phyloP scores from a whole-genome alignment of 768 basidiomycete species.

The Termitomyces sp. region DNA sequence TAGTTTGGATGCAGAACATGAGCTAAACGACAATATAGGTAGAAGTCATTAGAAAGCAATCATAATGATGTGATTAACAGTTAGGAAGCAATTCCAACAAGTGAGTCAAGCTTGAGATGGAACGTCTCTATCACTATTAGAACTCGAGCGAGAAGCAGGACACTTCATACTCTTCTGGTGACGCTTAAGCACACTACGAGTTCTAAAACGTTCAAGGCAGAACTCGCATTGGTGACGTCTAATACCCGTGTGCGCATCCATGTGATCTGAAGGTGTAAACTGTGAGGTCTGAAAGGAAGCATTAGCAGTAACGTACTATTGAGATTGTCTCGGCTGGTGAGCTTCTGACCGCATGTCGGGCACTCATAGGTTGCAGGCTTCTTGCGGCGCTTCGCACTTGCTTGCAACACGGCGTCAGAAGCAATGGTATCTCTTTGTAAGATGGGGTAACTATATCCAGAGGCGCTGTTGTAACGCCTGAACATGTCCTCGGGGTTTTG shows the following conservation, averaged over 20 bases:
- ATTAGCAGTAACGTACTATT: slow-evolving; percentile 10
- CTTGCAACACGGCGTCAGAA: slow-evolving; percentile 14
- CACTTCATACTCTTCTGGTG: slow-evolving; percentile 17
- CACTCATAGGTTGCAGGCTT: slow-evolving; percentile 7
- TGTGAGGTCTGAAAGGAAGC: not conserved
- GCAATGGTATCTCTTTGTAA: slow-evolving; percentile 15
- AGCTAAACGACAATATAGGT: not conserved
- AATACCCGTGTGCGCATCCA: slow-evolving; percentile 11
- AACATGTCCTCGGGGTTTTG: slow-evolving; percentile 3
- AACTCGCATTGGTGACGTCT: slow-evolving; percentile 11
- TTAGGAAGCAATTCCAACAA: not conserved
- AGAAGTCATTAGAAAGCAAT: not conserved
- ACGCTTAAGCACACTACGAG: slow-evolving; percentile 16
- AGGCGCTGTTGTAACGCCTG: slow-evolving; percentile 2
- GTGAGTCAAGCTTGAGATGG: not conserved
- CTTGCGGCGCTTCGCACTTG: slow-evolving; percentile 13
- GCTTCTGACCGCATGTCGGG: slow-evolving; percentile 4
- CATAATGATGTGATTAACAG: not conserved
- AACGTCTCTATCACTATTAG: not conserved
- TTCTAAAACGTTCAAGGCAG: slow-evolving; percentile 14
- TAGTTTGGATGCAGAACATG: not conserved
- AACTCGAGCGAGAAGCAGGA: slow-evolving; percentile 3
- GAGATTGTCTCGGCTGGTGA: slow-evolving; percentile 15
- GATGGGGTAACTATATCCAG: slow-evolving; percentile 5
- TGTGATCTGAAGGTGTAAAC: slow-evolving; percentile 6